Base-by-base conservation (phyloP, 1,284 basidiomycete genomes). In the Trichosporon asahii region DNA sequence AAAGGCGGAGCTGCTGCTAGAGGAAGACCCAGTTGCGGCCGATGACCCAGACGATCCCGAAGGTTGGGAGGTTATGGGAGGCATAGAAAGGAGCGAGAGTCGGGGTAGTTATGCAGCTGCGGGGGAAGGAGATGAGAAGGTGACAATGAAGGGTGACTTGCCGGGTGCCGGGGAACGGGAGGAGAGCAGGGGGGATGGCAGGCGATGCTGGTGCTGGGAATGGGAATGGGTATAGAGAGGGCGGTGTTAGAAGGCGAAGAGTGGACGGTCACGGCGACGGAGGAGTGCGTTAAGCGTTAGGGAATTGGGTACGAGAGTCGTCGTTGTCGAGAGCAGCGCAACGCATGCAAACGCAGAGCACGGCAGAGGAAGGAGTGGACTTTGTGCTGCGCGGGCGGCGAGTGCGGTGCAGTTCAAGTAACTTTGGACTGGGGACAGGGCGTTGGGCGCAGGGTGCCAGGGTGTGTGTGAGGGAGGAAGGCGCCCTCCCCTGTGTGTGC, bases 91-190 rank as follows among this genome's bases (percentile, higher is more conserved):
- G 7, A 53, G 49, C 21, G 57, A 61, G n/a, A 23, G 57, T 6
- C 7, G 12, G 12, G 57, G 29, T 18, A 33, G 53, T 9, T 29
- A 31, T 31, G 57, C 35, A 37, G 35, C 29, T 61, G 49, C n/a
- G 49, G 49, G 9, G 2, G 49, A 53, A 53, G 49, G 6, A 7
- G 49, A 23, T 53, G 49, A 53, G 49, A 53, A 53, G 49, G 49
- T 53, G 49, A 53, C 49, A 53, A 53, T 53, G 49, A 23, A 53
- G 49, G 44, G 49, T 23, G 49, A 53, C 15, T 53, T 53, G 49
- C 49, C 49, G 49, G 49, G 49, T 53, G 49, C 49, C 49, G 49
- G 49, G 49, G 49, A 53, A 53, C 49, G 49, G 49, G 49, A 53
- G 49, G 49, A 53, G 49, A 23, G 44, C 18, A n/a, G 44, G 6